phyloP scores from a whole-genome alignment of 768 basidiomycete species.

The Termitomyces sp. region DNA sequence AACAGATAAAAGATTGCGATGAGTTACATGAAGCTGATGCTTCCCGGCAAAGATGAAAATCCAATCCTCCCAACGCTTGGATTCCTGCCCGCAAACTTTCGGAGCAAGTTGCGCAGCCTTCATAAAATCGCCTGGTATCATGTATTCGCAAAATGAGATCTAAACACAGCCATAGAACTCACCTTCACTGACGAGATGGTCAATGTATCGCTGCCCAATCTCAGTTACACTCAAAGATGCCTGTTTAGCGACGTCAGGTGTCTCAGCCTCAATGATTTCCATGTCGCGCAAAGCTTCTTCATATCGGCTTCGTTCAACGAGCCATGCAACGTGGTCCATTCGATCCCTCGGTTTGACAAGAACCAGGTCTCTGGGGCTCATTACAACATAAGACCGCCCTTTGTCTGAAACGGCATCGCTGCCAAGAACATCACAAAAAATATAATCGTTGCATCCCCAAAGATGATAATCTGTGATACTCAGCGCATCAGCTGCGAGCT shows the following conservation, averaged over 20 bases:
- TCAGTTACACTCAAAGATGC: constrained; percentile 47
- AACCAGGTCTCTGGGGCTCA: constrained; percentile 84
- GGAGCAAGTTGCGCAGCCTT: constrained; percentile 82
- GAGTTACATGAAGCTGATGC: constrained; percentile 63
- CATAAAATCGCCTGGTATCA: constrained; percentile 40
- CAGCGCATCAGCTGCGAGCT: constrained; percentile 80
- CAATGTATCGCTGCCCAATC: constrained; percentile 85
- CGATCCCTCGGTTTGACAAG: constrained; percentile 84
- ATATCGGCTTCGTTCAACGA: constrained; percentile 79
- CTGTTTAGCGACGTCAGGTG: constrained; percentile 20
- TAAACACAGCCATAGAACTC: constrained; percentile 10
- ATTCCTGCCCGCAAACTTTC: constrained; percentile 78
- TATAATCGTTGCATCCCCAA: constrained; percentile 93
- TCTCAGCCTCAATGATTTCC: constrained; percentile 54
- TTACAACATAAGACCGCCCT: constrained; percentile 67
- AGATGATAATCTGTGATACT: constrained; percentile 70
- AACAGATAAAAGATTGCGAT: not conserved
- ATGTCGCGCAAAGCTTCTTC: constrained; percentile 85
- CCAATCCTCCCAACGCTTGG: constrained; percentile 92
- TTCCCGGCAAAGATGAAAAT: constrained; percentile 87
- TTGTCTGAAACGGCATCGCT: constrained; percentile 24
- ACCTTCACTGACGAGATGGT: constrained; percentile 83
- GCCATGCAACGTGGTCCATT: constrained; percentile 87
- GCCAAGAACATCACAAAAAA: constrained; percentile 46
- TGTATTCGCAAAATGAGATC: not conserved